Evolutionary conservation across 139 green algal genomes (phyloP).

Genomic region (Tetradesmus lagerheimii): DNA sequence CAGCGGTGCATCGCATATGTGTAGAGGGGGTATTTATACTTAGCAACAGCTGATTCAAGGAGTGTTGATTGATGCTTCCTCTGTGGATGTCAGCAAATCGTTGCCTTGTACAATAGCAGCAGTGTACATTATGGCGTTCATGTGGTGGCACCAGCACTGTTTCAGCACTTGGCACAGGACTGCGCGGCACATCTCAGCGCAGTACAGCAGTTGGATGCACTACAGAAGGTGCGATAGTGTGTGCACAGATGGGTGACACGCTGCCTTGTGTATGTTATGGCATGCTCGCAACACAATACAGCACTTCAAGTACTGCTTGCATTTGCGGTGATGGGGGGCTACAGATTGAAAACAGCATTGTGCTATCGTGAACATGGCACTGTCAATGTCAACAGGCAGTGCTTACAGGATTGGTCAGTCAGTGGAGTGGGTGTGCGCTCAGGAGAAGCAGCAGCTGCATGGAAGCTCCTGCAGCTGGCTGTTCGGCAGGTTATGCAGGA

Average conservation of each 20-base stretch:
- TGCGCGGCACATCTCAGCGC: background rate
- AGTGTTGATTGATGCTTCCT: background rate
- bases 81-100: background rate
- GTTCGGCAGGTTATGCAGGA: too few species aligned
- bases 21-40: background rate
- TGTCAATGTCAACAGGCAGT: background rate
- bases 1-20: background rate
- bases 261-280: background rate
- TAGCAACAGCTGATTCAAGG: background rate
- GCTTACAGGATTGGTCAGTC: too few species aligned
- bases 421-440: too few species aligned
- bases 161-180: too few species aligned
- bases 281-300: background rate
- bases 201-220: background rate
- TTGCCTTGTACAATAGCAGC: background rate
- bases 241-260: background rate
- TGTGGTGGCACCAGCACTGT: background rate
- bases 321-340: background rate
- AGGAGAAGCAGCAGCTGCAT: too few species aligned
- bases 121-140: background rate
- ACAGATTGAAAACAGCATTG: background rate
- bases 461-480: too few species aligned
- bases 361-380: background rate
- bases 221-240: background rate
- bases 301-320: background rate